A percentile compares a stretch with the other conserved stretches of the same genome.
Conservation (phyloP, 2,329 filamentous ascomycete species). For the Colletotrichum plurivorum region DNA sequence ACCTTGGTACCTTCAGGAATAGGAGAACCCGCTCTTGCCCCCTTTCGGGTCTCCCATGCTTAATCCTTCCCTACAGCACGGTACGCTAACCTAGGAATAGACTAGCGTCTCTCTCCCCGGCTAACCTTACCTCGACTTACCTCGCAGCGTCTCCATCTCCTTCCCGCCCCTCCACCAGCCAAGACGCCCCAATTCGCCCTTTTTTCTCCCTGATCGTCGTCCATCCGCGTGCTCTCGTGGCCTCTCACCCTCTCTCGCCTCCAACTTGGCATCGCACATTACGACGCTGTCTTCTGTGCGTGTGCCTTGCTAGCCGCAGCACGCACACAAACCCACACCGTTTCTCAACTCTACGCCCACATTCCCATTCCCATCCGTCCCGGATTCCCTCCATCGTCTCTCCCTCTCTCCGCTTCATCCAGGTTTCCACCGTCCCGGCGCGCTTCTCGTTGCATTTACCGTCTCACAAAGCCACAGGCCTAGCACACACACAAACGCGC, state of each 20-base stretch:
- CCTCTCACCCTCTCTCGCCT: not conserved
- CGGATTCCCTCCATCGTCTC: not conserved
- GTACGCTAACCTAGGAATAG: not conserved
- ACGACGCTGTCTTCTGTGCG: not conserved
- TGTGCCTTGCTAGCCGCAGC: not conserved
- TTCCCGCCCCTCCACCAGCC: conserved; percentile 39
- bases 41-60: conserved; percentile 18
- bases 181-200: not conserved
- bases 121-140: conserved; percentile 36
- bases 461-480: conserved; percentile 34
- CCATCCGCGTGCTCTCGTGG: not conserved
- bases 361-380: conserved; percentile 8
- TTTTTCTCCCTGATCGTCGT: conserved; percentile 17
- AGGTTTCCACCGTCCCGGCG: conserved; percentile 24
- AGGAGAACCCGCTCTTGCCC: no score
- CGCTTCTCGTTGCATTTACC: conserved; percentile 36
- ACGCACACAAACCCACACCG: not conserved
- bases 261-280: conserved; percentile 16
- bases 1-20: no score
- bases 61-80: conserved; percentile 20
- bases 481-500: conserved; percentile 1
- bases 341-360: not conserved
- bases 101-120: conserved; percentile 10
- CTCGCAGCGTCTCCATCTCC: conserved; percentile 29
- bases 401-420: conserved; percentile 15